Base-by-base conservation (phyloP, 192 early-diverging fungal genomes). In the Mortierella antarctica region DNA sequence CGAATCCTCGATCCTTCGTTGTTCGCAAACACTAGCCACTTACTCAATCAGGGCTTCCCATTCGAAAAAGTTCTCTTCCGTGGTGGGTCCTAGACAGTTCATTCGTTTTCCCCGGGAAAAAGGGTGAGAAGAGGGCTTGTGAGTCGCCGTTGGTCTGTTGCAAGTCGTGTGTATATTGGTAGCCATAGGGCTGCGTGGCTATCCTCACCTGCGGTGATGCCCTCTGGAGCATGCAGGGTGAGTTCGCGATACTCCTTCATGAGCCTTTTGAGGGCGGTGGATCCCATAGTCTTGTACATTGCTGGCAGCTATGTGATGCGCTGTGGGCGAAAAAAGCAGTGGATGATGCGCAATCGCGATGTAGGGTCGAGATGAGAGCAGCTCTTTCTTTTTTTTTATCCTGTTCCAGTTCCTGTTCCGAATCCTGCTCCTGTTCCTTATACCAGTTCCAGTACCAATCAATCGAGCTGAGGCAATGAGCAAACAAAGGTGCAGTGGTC, bases 191-290 rank as follows among this genome's bases (percentile, higher is more conserved):
- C 9, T 4, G 9, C n/a, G 10, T 52, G 9, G 11, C 75, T 51
- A 40, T 74, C 44, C 71, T 67, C 85, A 92, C 93, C 91, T 18
- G 96, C 96, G 62, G 90, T 94, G 65, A 98, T 98, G 60, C 96
- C 97, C 59, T 98, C 95, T 7, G 97, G 96, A 21, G 97, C 88
- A 82, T 97, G 92, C 23, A 94, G 68, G 7, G 94, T 96, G 57
- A 98, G 80, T 71, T 97, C 96, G 91, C 86, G 91, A 84, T 98
- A 98, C 79, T 98, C 96, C 12, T 91, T 96, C 94, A 96, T 96
- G 56, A 98, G 86, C 64, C 96, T 89, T 85, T 94, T 95, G 48
- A 96, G 80, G 46, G 95, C 95, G 31, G 95, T 93, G 15, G 93
- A 89, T 60, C 92, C 91, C 79, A 82, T 85, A 18, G 67, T 68